phyloP scores from a whole-genome alignment of 257 asterid species.

The Gynochthodes officinalis region DNA sequence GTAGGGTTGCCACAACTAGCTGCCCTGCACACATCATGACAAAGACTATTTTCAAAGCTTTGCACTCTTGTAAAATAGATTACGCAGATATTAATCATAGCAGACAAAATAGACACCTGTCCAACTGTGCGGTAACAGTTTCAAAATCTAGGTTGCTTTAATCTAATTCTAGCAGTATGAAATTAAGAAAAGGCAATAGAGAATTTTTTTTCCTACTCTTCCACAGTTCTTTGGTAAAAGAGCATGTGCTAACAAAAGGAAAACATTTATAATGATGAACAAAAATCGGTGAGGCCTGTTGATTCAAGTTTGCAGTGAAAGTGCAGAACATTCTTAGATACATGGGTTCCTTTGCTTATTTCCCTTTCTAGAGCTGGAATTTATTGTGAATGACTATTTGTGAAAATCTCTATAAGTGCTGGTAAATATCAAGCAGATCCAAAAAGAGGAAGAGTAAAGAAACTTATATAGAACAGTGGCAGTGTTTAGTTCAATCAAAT shows the following conservation, averaged over 20 bases:
- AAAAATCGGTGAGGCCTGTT: neutral
- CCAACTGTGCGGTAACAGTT: neutral
- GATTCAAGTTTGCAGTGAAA: neutral
- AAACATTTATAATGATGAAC: neutral
- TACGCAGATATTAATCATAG: neutral
- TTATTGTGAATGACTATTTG: neutral
- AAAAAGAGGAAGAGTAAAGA: neutral
- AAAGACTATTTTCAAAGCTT: neutral
- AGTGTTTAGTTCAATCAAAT: neutral
- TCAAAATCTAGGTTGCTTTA: neutral
- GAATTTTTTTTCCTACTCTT: neutral
- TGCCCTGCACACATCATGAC: slow-evolving; percentile 51
- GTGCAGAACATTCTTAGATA: neutral
- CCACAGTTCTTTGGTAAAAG: neutral
- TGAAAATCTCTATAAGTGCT: neutral
- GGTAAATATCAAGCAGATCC: neutral
- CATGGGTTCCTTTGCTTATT: neutral
- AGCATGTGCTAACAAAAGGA: neutral
- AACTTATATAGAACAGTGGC: neutral
- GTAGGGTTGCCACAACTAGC: slow-evolving; percentile 83
- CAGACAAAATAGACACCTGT: neutral
- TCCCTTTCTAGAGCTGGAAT: neutral
- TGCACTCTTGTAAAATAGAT: neutral
- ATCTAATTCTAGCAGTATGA: neutral
- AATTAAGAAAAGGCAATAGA: too few species aligned